Percentiles rank a stretch among this genome's conserved stretches.
These are phyloP conservation scores for Rosellinia necatrix DNA, from an alignment of 2,329 filamentous ascomycete genomes.

Conservation along the genomic window DNA sequence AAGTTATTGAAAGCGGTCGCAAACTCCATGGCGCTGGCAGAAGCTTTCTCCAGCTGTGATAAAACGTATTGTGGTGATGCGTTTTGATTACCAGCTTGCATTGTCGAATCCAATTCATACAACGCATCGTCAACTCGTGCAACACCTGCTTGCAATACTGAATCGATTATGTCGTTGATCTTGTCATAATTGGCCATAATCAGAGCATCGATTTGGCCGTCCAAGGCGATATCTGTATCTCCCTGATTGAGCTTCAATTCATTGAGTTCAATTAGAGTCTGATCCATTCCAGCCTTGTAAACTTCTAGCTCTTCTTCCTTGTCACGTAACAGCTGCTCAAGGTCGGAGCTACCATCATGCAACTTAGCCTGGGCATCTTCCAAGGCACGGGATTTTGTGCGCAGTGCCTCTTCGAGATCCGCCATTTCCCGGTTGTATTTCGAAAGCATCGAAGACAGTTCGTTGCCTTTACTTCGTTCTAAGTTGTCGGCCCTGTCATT, in stretches of 20 bases:
- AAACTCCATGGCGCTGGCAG: conserved; percentile 92
- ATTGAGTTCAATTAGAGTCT: conserved; percentile 89
- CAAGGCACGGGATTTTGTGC: conserved; percentile 83
- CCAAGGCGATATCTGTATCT: conserved; percentile 78
- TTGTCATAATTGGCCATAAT: conserved; percentile 86
- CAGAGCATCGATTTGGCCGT: conserved; percentile 88
- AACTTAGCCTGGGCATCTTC: conserved; percentile 82
- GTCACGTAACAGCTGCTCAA: conserved; percentile 83
- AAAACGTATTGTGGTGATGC: conserved; percentile 93
- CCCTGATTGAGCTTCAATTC: conserved; percentile 78
- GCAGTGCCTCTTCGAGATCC: conserved; percentile 89
- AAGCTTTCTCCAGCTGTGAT: conserved; percentile 96
- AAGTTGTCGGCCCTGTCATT: conserved; percentile 89
- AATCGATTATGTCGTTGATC: conserved; percentile 97
- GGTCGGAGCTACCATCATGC: conserved; percentile 80
- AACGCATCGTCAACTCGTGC: conserved; percentile 94
- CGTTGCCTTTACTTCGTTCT: conserved; percentile 90
- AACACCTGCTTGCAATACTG: conserved; percentile 89
- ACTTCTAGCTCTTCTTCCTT: conserved; percentile 98
- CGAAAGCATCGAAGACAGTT: conserved; percentile 90
- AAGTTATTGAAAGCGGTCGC: conserved; percentile 98
- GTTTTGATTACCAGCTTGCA: conserved; percentile 99
- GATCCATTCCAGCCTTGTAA: conserved; percentile 97
- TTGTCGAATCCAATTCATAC: conserved; percentile 95
- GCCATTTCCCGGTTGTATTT: conserved; percentile 98